Evolutionary conservation across 2,329 filamentous ascomycete species (phyloP).

Genomic region (Sarocladium brachiariae): DNA sequence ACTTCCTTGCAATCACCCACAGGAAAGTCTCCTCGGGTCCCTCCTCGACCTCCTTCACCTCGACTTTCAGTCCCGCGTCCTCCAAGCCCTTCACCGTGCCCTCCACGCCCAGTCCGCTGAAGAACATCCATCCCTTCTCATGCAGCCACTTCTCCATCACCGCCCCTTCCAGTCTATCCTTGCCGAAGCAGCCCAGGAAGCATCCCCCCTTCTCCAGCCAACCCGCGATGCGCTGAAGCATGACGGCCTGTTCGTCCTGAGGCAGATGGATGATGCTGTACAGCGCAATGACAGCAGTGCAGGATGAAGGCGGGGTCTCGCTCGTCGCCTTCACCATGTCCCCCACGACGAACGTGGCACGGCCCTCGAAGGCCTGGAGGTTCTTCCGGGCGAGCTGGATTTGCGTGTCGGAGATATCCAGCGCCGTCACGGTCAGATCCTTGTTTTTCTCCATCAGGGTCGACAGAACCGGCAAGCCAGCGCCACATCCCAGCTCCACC

Average conservation of each 20-base stretch:
- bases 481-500: slow-evolving; percentile 37
- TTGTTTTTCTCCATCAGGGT: slow-evolving; percentile 23
- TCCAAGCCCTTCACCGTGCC: slow-evolving; percentile 23
- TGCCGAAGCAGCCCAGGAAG: slow-evolving; percentile 41
- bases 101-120: slow-evolving; percentile 33
- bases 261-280: slow-evolving; percentile 51
- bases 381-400: slow-evolving; percentile 23
- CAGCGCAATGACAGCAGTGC: slow-evolving; percentile 45
- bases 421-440: slow-evolving; percentile 22
- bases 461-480: slow-evolving; percentile 29
- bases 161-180: slow-evolving; percentile 18
- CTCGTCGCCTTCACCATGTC: slow-evolving; percentile 30
- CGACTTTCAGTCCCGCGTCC: slow-evolving; percentile 24
- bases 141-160: slow-evolving; percentile 31
- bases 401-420: slow-evolving; percentile 35
- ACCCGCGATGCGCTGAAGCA: slow-evolving; percentile 33
- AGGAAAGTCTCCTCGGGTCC: slow-evolving; percentile 28
- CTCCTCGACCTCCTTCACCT: slow-evolving; percentile 24
- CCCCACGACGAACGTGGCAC: slow-evolving; percentile 16
- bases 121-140: slow-evolving; percentile 36
- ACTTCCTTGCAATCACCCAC: slow-evolving; percentile 33
- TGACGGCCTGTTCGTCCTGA: slow-evolving; percentile 37
- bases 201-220: slow-evolving; percentile 48
- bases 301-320: slow-evolving; percentile 21
- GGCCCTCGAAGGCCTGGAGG: slow-evolving; percentile 14